Conservation (phyloP, 140 eudicot genomes). For the Stevia rebaudiana region DNA sequence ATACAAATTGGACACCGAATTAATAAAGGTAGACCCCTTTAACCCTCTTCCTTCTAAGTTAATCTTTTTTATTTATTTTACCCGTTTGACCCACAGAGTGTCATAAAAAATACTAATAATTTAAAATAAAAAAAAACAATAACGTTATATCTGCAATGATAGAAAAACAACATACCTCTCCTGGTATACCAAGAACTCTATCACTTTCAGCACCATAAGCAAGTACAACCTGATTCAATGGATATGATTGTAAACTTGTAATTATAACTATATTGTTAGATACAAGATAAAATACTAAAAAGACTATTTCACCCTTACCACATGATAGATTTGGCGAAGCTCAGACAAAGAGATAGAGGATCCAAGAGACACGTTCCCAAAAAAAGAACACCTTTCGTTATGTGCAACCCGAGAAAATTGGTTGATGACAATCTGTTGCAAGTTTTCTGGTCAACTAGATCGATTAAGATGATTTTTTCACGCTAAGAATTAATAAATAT, state of each 20-base stretch:
- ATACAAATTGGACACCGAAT: background rate
- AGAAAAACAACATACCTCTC: constrained; percentile 50
- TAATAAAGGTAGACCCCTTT: background rate
- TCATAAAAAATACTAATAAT: no score
- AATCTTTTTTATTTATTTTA: background rate
- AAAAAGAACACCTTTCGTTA: constrained; percentile 62
- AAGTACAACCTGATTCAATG: constrained; percentile 69
- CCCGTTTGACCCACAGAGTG: background rate
- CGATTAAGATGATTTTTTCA: constrained; percentile 29
- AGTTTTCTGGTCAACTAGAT: constrained; percentile 54
- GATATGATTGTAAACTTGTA: constrained; percentile 5
- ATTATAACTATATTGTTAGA: background rate
- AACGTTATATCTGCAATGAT: background rate
- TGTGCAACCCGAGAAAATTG: constrained; percentile 82
- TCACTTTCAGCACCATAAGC: constrained; percentile 99
- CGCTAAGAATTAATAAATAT: background rate
- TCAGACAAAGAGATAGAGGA: constrained; percentile 67
- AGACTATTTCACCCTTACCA: constrained; percentile 47
- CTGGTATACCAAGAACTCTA: constrained; percentile 68
- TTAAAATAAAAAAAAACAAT: background rate
- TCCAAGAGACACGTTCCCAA: constrained; percentile 91
- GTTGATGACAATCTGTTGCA: constrained; percentile 93
- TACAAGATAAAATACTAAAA: background rate
- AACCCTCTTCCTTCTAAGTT: background rate
- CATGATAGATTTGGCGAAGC: constrained; percentile 80